A percentile compares a stretch with the other conserved stretches of the same genome.
Evolutionary conservation across 768 basidiomycete species (phyloP).

Genomic region (Phallus indusiatus): DNA sequence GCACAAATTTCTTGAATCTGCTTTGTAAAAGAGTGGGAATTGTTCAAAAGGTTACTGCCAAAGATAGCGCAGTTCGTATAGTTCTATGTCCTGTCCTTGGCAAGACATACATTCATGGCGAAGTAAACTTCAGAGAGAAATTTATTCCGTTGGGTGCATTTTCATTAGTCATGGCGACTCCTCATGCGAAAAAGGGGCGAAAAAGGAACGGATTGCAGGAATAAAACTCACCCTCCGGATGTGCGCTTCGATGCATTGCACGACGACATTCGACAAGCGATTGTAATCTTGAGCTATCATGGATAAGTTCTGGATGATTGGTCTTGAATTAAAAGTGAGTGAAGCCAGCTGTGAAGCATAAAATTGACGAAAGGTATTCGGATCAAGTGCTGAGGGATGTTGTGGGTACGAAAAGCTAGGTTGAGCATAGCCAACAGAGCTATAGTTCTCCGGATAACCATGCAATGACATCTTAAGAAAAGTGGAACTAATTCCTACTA

Average conservation of each 20-base stretch:
- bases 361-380: conserved; percentile 69
- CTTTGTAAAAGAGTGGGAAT: too few relatives aligned
- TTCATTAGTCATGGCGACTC: not conserved
- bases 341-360: conserved; percentile 63
- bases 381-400: conserved; percentile 34
- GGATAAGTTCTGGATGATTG: conserved; percentile 87
- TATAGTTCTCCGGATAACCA: conserved; percentile 7
- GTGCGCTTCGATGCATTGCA: conserved; percentile 74
- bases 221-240: conserved; percentile 76
- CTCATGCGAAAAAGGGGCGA: not conserved
- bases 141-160: not conserved
- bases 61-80: not conserved
- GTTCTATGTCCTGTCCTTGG: not conserved
- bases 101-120: not conserved
- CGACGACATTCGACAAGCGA: conserved; percentile 70
- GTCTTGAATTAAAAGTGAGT: conserved; percentile 90
- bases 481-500: not conserved
- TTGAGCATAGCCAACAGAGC: conserved; percentile 32
- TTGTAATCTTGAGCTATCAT: conserved; percentile 84
- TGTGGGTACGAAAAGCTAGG: conserved; percentile 26
- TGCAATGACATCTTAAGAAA: conserved; percentile 9
- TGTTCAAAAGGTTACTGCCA: too few relatives aligned
- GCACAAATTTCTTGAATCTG: conserved; percentile 16
- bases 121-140: not conserved
- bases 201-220: not conserved